Conservation (phyloP, 2,329 filamentous ascomycete species). For the Xylariaceae sp. region DNA sequence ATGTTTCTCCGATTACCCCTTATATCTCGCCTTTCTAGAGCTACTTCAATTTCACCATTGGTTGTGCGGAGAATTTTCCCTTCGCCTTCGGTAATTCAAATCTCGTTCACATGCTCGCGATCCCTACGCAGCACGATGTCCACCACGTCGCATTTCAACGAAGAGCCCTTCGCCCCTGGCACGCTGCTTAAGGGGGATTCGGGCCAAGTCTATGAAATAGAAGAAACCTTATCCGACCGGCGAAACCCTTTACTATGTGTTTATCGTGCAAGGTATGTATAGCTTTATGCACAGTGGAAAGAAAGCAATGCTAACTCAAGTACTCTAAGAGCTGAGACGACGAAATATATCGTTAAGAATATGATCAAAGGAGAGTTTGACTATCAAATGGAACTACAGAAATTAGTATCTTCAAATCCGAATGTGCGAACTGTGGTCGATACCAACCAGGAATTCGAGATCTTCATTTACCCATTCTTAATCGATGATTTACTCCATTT, state of each 20-base stretch:
- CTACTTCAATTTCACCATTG: neutral
- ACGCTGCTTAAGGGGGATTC: neutral
- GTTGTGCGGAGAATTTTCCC: neutral
- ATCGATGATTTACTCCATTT: neutral
- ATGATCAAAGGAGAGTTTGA: conserved; percentile 41
- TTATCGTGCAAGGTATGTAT: conserved; percentile 22
- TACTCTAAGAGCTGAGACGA: conserved; percentile 16
- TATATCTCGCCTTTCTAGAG: neutral
- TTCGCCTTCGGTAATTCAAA: neutral
- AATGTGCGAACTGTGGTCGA: conserved; percentile 40
- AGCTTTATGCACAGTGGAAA: neutral
- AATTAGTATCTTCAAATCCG: conserved; percentile 31
- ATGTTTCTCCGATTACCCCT: neutral
- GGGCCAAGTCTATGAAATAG: conserved; percentile 9
- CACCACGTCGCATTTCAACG: neutral
- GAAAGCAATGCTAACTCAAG: neutral
- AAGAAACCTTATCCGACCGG: conserved; percentile 23
- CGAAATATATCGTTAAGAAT: conserved; percentile 36
- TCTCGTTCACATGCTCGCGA: neutral
- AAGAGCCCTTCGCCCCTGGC: neutral
- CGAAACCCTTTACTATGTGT: conserved; percentile 25
- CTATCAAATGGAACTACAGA: conserved; percentile 41
- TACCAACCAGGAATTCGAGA: conserved; percentile 16
- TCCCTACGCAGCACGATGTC: neutral
- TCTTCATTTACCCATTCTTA: conserved; percentile 6